phyloP scores from a whole-genome alignment of 2,329 filamentous ascomycete genomes.

The Calcarisporium arbuscula region DNA sequence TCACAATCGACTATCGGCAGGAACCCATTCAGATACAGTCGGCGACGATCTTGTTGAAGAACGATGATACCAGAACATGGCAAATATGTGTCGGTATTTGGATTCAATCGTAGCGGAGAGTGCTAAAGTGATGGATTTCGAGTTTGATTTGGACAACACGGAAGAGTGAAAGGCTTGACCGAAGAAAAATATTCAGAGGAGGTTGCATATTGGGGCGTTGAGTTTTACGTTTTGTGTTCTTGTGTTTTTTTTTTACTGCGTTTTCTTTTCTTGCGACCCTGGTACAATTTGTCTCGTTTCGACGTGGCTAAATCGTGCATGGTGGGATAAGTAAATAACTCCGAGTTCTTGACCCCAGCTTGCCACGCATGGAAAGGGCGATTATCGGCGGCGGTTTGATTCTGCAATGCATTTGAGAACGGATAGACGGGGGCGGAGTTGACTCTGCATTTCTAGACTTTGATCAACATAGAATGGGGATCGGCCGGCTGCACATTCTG shows the following conservation, averaged over 20 bases:
- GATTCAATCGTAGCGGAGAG: no score
- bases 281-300: no score
- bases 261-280: constrained; percentile 8
- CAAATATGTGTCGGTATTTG: no score
- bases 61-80: no score
- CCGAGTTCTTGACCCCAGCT: no score
- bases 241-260: constrained; percentile 19
- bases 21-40: no score
- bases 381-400: constrained; percentile 20
- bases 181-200: constrained; percentile 21
- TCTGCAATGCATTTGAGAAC: constrained; percentile 28
- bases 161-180: constrained; percentile 25
- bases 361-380: constrained; percentile 20
- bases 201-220: constrained; percentile 35
- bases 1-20: no score
- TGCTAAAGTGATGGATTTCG: constrained; percentile 33
- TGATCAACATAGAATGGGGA: constrained; percentile 30
- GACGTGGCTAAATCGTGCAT: no score
- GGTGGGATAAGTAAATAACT: constrained; percentile 1
- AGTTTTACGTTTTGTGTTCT: constrained; percentile 15
- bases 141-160: constrained; percentile 29
- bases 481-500: constrained; percentile 18
- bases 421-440: constrained; percentile 32
- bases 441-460: constrained; percentile 32
- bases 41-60: no score